Evolutionary conservation across 257 asterid genomes (phyloP), one percentile per base, ranked within the genome.

Genomic region (Nicotiana undulata): DNA sequence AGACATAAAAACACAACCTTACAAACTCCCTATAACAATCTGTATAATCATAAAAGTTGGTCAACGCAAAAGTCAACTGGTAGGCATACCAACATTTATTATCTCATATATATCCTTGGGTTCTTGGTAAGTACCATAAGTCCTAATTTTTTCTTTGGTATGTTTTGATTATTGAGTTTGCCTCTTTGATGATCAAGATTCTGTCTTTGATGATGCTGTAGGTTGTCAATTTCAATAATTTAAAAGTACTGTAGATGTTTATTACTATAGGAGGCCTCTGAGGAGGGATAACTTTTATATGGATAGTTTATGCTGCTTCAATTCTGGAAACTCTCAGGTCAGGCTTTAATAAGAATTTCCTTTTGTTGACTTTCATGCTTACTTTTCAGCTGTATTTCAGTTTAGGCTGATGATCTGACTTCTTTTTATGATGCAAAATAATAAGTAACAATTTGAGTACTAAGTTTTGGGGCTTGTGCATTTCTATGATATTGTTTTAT

Each of bases 241-340:
- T 37, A 40, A 81, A 81, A 80, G 83, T n/a, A n/a, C n/a, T n/a
- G n/a, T 91, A 85, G 90, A 90, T 89, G 92, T 84, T 90, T 86
- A 77, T 85, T 87, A 82, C 87, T 80, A 82, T 85, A 46, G 87
- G 87, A 81, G 81, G 75, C 79, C 82, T 63, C 67, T 87, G 88
- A 86, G 83, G 83, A 76, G 79, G 80, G 80, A 76, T 84, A 79
- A 52, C 37, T 79, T 78, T 84, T 76, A 82, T 37, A 92, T 93
- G 98, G 93, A 88, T 85, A 88, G 72, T 81, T 81, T 90, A 5
- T 90, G 97, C 90, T 93, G 97, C 88, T 93, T 89, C 92, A 88
- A 22, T 79, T 60, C 81, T 66, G 75, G 28, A 8, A 66, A 75
- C 81, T 87, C 93, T 46, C 89, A 85, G 92, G 98, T 92, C 83